phyloP scores from a whole-genome alignment of 2,329 filamentous ascomycete genomes.

The Ceratocystis cacaofunesta region DNA sequence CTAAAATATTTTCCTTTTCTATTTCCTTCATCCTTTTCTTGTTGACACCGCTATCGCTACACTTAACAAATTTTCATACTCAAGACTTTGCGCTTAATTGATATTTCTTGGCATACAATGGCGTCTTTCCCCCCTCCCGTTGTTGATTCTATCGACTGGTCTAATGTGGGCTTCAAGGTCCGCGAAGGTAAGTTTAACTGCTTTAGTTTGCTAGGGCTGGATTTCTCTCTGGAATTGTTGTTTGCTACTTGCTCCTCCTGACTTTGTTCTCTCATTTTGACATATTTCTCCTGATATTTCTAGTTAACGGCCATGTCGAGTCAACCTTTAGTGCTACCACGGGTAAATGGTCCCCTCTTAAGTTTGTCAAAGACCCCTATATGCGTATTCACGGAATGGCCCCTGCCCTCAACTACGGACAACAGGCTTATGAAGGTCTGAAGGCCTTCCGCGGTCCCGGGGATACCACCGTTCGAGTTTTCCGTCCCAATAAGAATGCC shows the following conservation, averaged over 20 bases:
- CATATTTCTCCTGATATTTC: neutral
- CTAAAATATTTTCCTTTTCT: neutral
- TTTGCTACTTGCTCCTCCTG: neutral
- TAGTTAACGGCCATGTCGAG: constrained; percentile 90
- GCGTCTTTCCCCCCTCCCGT: constrained; percentile 59
- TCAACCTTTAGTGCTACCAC: constrained; percentile 64
- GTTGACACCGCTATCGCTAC: too few species aligned
- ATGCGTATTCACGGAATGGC: constrained; percentile 90
- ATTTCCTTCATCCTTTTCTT: neutral
- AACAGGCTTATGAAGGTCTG: constrained; percentile 96
- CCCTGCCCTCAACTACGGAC: constrained; percentile 88
- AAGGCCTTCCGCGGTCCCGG: constrained; percentile 78
- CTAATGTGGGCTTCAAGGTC: constrained; percentile 80
- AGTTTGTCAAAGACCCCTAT: constrained; percentile 70
- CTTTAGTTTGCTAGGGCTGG: neutral
- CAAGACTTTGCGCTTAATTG: too few species aligned
- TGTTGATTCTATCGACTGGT: constrained; percentile 79
- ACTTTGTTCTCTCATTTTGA: neutral
- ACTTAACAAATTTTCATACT: too few species aligned
- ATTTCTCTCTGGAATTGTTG: neutral
- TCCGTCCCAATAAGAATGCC: constrained; percentile 78
- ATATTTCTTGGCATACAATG: neutral
- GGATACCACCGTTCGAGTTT: constrained; percentile 60
- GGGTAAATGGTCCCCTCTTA: constrained; percentile 60
- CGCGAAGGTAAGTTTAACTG: constrained; percentile 52